A percentile compares a stretch with the other conserved stretches of the same genome.
These are phyloP conservation scores for Neostapfia colusana DNA, from an alignment of 176 grass and related monocot genomes.

Conservation along the genomic window DNA sequence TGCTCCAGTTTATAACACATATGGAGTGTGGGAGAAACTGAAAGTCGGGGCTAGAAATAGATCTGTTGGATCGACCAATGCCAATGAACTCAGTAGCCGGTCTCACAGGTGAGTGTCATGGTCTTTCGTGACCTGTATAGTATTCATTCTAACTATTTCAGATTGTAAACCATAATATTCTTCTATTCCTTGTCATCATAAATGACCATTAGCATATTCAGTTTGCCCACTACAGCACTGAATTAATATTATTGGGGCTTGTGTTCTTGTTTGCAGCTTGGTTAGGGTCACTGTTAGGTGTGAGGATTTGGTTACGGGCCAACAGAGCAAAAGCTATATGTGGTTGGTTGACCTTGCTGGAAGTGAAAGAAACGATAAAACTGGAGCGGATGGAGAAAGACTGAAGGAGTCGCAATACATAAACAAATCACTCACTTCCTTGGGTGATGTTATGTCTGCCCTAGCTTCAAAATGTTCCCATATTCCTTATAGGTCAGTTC, in stretches of 20 bases:
- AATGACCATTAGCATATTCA: constrained; percentile 7
- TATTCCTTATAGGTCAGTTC: constrained; percentile 76
- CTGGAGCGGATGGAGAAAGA: constrained; percentile 89
- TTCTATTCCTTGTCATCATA: not conserved
- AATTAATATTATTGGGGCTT: constrained; percentile 10
- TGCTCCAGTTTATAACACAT: constrained; percentile 54
- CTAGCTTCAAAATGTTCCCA: constrained; percentile 86
- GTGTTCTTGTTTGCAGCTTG: constrained; percentile 51
- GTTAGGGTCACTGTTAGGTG: constrained; percentile 76
- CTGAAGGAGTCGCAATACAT: constrained; percentile 87
- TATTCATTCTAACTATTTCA: constrained; percentile 22
- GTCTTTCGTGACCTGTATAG: not conserved
- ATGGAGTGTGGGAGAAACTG: constrained; percentile 82
- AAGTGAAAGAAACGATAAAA: constrained; percentile 78
- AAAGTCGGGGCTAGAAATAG: constrained; percentile 68
- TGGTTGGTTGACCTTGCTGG: constrained; percentile 97
- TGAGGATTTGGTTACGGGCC: constrained; percentile 61
- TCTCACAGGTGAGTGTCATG: constrained; percentile 64
- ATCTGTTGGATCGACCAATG: constrained; percentile 90
- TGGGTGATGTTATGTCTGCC: constrained; percentile 91
- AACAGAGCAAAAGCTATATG: constrained; percentile 68
- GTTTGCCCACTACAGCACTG: not conserved
- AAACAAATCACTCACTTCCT: constrained; percentile 84
- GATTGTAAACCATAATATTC: constrained; percentile 1
- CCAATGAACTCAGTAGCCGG: constrained; percentile 90